phyloP scores from a whole-genome alignment of 441 rosid genomes.

The Adansonia gregorii region DNA sequence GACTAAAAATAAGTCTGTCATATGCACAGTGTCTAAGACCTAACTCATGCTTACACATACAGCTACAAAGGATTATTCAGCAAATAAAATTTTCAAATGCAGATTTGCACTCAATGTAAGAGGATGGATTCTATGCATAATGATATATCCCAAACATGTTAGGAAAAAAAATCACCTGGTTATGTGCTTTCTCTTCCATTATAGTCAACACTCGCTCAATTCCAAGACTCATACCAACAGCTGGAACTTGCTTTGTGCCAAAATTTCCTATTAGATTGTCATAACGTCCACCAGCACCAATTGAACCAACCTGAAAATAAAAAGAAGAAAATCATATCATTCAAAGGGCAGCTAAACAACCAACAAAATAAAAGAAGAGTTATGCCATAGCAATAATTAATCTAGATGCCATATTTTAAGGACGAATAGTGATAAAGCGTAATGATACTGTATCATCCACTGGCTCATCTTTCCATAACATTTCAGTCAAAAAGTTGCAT shows the following conservation, averaged over 20 bases:
- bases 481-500: neutral
- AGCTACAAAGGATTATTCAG: neutral
- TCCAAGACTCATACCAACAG: slow-evolving; percentile 96
- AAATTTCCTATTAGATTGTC: slow-evolving; percentile 92
- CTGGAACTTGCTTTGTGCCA: slow-evolving; percentile 87
- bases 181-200: slow-evolving; percentile 76
- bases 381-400: neutral
- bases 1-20: neutral
- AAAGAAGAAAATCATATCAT: neutral
- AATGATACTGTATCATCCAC: neutral
- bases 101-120: neutral
- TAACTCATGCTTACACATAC: neutral
- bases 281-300: slow-evolving; percentile 94
- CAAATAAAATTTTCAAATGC: neutral
- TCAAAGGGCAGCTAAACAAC: neutral
- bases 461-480: neutral
- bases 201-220: slow-evolving; percentile 89
- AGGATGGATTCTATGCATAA: neutral
- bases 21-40: neutral
- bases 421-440: neutral
- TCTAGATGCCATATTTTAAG: neutral
- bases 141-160: neutral
- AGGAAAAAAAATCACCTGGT: slow-evolving; percentile 48
- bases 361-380: neutral
- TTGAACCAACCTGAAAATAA: slow-evolving; percentile 77